Evolutionary conservation across 192 early-diverging fungal genomes (phyloP), one percentile per base, ranked within the genome.

Genomic region (Geranomyces michiganensis): DNA sequence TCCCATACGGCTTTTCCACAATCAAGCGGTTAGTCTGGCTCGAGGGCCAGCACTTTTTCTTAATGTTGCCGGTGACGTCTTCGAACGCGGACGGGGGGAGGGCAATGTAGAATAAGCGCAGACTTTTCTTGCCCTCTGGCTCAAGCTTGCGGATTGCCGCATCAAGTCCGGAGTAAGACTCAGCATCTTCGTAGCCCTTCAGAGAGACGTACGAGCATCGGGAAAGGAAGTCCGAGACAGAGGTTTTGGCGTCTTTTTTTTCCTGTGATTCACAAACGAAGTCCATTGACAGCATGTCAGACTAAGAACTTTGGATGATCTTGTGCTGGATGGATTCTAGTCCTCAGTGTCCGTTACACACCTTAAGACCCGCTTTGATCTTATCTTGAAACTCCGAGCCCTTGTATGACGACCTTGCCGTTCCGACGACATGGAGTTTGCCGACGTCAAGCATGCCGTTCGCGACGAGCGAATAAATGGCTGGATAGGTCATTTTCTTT

Each of bases 1-100:
- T 88, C 7, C 94, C 94, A 81, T 94, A 96, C 15, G 94, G 94
- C 84, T 96, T 96, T 66, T 96, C 94, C 15, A 96, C 89, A 64
- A 96, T 89, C 56, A 96, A 67, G n/a, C 94, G 91, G 76, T 90
- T 92, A n/a, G 81, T 73, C 33, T 79, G 83, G 10, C 74, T 80
- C 33, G 71, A 73, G 10, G 81, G 75, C 56, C 93, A 92, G 24
- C 85, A 88, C 65, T 89, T 84, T 61, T 81, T 76, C 46, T 82
- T 81, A 59, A 96, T 73, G 68, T 87, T 86, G 13, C 66, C 79
- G 51, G 88, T 84, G 5, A 94, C 94, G 19, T 85, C 79, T 53
- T 93, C 84, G 79, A 96, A 96, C 33, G 92, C 92, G 17, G 90
- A 91, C 19, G 94, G 94, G 33, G 94, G 94, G 67, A 94, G 81